Base-by-base conservation (phyloP, 805 yeast genomes). In the Kazachstania taianensis region DNA sequence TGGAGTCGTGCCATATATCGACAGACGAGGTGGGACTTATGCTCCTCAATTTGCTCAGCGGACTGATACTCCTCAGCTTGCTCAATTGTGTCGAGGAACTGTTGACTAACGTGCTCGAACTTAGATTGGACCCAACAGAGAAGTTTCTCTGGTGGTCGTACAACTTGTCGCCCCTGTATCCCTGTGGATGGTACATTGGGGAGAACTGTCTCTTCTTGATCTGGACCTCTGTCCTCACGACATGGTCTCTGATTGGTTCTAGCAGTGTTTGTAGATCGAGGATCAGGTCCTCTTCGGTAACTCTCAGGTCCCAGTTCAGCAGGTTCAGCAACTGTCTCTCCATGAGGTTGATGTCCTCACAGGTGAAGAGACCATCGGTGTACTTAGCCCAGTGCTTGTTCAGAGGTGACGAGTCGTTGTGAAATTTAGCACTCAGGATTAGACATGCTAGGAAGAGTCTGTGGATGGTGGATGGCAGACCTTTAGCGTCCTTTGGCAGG, bases 371-470 rank as follows among this genome's bases (percentile, higher is more conserved):
- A 2, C 83, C 85, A 49, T 81, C 86, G 5, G 89, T 78, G 58
- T 78, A 78, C 46, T 69, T 72, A 28, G 84, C 76, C 94, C 94
- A 81, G 57, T 81, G 86, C 45, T 67, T 66, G 59, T 81, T 81
- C 51, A 78, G 75, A 41, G 89, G 86, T 9, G 83, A 75, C 5
- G 81, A 73, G 53, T 81, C 94, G 58, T 81, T 81, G 64, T 78
- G 81, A 59, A 66, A 75, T 55, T 81, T 81, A 32, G 85, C 73
- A 13, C 84, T 73, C 42, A 81, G 65, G 40, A 81, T 79, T 47
- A 81, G 62, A 53, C 86, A 78, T 12, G 85, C 81, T 37, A 81
- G 66, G 45, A 81, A 74, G 41, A 81, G 78, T 45, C 94, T 66
- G 59, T 81, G 92, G 50, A 84, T 67, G 3, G 94, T 81, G 45